Conservation (phyloP, 1,139 yeast genomes). For the Waltiozyma sp. region DNA sequence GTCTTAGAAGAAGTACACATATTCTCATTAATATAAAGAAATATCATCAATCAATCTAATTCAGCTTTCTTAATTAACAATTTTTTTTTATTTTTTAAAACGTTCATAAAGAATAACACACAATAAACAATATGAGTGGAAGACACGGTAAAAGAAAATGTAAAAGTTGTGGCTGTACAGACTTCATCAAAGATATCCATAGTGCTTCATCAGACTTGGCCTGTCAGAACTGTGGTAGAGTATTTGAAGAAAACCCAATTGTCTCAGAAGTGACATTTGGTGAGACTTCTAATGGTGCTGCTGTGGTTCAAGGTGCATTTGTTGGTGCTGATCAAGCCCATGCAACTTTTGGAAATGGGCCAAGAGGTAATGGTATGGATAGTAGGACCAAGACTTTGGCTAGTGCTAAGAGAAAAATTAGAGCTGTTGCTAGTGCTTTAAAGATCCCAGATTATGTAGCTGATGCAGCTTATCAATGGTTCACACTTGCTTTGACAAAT, state of each 20-base stretch:
- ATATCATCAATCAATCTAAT: too few relatives aligned
- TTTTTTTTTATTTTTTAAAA: too few relatives aligned
- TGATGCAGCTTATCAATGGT: slow-evolving; percentile 84
- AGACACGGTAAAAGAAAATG: slow-evolving; percentile 15
- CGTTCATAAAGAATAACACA: too few relatives aligned
- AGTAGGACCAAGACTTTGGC: slow-evolving; percentile 80
- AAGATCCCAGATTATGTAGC: slow-evolving; percentile 74
- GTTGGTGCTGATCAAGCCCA: slow-evolving; percentile 80
- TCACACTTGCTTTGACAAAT: slow-evolving; percentile 69
- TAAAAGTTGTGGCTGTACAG: slow-evolving; percentile 36
- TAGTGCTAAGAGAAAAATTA: slow-evolving; percentile 69
- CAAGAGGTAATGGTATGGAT: slow-evolving; percentile 51
- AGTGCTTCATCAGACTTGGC: slow-evolving; percentile 69
- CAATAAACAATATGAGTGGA: background rate
- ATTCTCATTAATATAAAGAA: too few relatives aligned
- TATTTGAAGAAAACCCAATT: slow-evolving; percentile 83
- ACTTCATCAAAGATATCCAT: slow-evolving; percentile 34
- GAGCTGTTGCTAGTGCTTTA: slow-evolving; percentile 69
- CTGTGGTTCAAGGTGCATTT: slow-evolving; percentile 90
- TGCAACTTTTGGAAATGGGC: slow-evolving; percentile 57
- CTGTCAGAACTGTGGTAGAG: slow-evolving; percentile 77
- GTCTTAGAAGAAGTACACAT: too few relatives aligned
- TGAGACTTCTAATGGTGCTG: slow-evolving; percentile 87
- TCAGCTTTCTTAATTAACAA: too few relatives aligned
- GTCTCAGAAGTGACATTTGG: slow-evolving; percentile 94